These are phyloP conservation scores for Lyophyllum semitale DNA, from an alignment of 768 basidiomycete genomes.

Conservation along the genomic window DNA sequence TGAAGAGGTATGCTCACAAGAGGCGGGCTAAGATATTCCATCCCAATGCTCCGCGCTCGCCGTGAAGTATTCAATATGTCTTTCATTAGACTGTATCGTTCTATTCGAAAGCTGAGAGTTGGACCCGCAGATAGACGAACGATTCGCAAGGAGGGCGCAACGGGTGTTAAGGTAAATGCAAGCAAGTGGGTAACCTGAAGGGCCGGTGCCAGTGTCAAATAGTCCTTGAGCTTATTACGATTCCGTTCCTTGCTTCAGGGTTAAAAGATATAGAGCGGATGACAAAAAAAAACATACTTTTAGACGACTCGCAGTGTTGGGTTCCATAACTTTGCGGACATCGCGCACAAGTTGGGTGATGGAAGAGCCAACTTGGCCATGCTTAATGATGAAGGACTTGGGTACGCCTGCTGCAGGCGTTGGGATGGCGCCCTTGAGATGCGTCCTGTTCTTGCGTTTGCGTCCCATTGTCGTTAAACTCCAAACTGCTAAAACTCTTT, in stretches of 20 bases:
- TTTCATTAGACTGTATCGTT: conserved; percentile 90
- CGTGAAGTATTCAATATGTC: conserved; percentile 71
- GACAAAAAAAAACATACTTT: conserved; percentile 49
- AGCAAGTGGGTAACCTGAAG: conserved; percentile 91
- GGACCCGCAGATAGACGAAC: conserved; percentile 88
- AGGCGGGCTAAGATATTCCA: conserved; percentile 91
- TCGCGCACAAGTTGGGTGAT: conserved; percentile 90
- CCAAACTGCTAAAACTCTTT: conserved; percentile 11
- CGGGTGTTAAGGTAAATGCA: conserved; percentile 84
- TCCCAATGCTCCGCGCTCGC: conserved; percentile 72
- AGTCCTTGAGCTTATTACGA: conserved; percentile 91
- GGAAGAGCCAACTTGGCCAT: conserved; percentile 89
- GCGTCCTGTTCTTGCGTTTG: conserved; percentile 78
- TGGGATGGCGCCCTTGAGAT: conserved; percentile 61
- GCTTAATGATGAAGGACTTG: conserved; percentile 96
- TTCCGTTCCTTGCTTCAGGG: conserved; percentile 70
- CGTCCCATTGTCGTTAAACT: conserved; percentile 56
- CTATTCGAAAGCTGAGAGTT: conserved; percentile 89
- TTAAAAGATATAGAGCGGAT: conserved; percentile 2
- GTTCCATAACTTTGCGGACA: conserved; percentile 95
- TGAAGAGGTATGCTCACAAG: conserved; percentile 54
- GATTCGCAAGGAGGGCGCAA: conserved; percentile 85
- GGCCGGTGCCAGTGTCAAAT: conserved; percentile 86
- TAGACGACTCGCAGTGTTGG: conserved; percentile 93
- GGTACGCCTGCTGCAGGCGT: conserved; percentile 46